These are phyloP conservation scores for Cinchona pubescens DNA, from an alignment of 257 asterid species.

Conservation along the genomic window DNA sequence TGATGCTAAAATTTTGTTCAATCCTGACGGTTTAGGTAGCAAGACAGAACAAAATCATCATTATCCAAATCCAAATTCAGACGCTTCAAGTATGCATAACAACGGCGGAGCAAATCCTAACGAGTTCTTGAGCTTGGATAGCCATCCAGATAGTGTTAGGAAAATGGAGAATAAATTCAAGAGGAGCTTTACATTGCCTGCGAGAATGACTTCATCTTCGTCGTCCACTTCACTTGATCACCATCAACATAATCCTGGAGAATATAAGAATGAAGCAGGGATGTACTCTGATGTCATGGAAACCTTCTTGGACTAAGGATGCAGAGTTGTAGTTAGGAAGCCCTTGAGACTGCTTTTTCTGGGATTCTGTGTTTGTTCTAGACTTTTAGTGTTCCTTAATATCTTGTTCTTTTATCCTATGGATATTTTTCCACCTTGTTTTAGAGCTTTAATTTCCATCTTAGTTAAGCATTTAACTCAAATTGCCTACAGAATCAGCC, in stretches of 20 bases:
- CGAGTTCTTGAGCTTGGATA: conserved; percentile 79
- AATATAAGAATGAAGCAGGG: conserved; percentile 63
- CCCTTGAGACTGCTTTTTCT: conserved; percentile 22
- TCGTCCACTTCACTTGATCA: conserved; percentile 73
- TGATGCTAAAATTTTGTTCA: conserved; percentile 69
- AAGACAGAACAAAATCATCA: conserved; percentile 34
- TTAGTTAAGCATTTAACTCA: conserved; percentile 2
- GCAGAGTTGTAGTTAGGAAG: conserved; percentile 38
- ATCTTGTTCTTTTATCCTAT: conserved; percentile 30
- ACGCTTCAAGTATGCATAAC: conserved; percentile 35
- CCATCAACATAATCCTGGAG: conserved; percentile 56
- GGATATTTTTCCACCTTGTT: conserved; percentile 8
- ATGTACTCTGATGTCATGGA: conserved; percentile 91
- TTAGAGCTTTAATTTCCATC: conserved; percentile 11
- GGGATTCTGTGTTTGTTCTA: conserved; percentile 12
- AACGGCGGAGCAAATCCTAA: conserved; percentile 33
- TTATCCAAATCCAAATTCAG: conserved; percentile 35
- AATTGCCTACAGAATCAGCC: background rate
- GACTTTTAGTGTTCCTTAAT: conserved; percentile 17
- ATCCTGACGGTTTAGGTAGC: conserved; percentile 50
- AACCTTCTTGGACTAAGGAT: conserved; percentile 49
- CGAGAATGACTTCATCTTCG: conserved; percentile 72
- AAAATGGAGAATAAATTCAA: conserved; percentile 74
- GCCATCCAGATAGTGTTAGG: conserved; percentile 38
- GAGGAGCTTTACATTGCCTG: conserved; percentile 84